Conservation (phyloP, 2,329 filamentous ascomycete species). For the Paraphaeosphaeria sporulosa region DNA sequence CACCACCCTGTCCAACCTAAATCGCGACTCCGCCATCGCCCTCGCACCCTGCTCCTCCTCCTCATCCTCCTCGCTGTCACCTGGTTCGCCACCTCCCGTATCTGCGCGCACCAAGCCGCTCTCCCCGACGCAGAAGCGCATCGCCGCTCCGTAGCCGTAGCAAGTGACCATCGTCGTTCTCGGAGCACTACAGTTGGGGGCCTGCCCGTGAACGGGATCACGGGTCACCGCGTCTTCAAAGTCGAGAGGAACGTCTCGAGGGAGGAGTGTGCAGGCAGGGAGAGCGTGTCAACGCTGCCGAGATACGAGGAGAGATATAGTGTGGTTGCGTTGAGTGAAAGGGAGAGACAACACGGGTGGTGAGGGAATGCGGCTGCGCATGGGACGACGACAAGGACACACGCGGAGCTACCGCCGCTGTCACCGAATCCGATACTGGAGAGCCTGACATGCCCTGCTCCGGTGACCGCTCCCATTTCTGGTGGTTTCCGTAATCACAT, state of each 20-base stretch:
- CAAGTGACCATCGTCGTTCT: neutral
- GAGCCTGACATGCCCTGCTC: neutral
- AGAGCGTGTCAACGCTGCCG: conserved; percentile 3
- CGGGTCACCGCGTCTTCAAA: neutral
- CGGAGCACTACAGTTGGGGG: neutral
- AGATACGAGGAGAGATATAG: neutral
- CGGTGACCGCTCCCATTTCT: neutral
- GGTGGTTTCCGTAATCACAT: neutral
- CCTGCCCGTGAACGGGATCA: neutral
- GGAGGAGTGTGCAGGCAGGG: neutral
- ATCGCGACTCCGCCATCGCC: conserved; percentile 23
- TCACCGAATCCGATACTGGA: conserved; percentile 3
- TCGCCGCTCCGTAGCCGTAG: neutral
- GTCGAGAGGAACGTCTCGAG: neutral
- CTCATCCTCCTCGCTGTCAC: conserved; percentile 4
- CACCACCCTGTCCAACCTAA: neutral
- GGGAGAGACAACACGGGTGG: neutral
- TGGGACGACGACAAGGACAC: neutral
- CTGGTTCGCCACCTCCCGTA: conserved; percentile 3
- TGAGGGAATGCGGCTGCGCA: neutral
- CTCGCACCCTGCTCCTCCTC: conserved; percentile 13
- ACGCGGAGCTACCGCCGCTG: neutral
- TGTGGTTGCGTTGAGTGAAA: neutral
- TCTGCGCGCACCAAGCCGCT: neutral
- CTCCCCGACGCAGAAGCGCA: neutral